These are phyloP conservation scores for Nakaseomyces glabratus DNA, from an alignment of 1,139 yeast species.

Conservation along the genomic window DNA sequence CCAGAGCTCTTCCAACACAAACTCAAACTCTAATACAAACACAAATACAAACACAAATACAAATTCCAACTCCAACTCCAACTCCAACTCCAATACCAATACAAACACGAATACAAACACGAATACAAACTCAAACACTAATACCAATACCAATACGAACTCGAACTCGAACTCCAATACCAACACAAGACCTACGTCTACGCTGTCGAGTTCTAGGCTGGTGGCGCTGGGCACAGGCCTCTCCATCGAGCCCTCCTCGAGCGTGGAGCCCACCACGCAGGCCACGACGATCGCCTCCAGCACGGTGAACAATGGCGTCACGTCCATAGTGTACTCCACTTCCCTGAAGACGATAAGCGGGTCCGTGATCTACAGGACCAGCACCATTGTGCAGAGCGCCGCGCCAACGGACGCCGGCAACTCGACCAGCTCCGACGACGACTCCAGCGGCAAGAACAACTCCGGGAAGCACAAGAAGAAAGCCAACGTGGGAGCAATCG, in stretches of 20 bases:
- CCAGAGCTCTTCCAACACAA: constrained; percentile 6
- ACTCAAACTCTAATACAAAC: constrained; percentile 1
- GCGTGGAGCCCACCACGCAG: constrained; percentile 6
- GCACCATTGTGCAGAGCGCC: constrained; percentile 24
- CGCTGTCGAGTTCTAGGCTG: constrained; percentile 1
- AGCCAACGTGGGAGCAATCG: constrained; percentile 29
- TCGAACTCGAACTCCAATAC: background rate
- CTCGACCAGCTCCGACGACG: constrained; percentile 11
- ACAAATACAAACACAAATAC: constrained; percentile 4
- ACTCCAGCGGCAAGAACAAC: constrained; percentile 8
- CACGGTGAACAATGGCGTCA: constrained; percentile 3
- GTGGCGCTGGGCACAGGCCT: constrained; percentile 5
- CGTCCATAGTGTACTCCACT: constrained; percentile 20
- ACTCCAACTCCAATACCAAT: constrained; percentile 5
- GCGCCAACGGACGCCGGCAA: constrained; percentile 7
- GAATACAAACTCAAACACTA: background rate
- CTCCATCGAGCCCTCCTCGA: constrained; percentile 5
- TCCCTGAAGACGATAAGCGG: constrained; percentile 26
- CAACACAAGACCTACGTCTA: background rate
- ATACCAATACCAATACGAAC: background rate
- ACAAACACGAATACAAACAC: background rate
- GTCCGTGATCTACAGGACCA: constrained; percentile 25
- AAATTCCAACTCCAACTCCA: constrained; percentile 6
- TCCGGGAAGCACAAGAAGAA: constrained; percentile 15
- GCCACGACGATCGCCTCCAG: constrained; percentile 7